These are phyloP conservation scores for Phyllachora maydis DNA, from an alignment of 2,329 filamentous ascomycete genomes.

Conservation along the genomic window DNA sequence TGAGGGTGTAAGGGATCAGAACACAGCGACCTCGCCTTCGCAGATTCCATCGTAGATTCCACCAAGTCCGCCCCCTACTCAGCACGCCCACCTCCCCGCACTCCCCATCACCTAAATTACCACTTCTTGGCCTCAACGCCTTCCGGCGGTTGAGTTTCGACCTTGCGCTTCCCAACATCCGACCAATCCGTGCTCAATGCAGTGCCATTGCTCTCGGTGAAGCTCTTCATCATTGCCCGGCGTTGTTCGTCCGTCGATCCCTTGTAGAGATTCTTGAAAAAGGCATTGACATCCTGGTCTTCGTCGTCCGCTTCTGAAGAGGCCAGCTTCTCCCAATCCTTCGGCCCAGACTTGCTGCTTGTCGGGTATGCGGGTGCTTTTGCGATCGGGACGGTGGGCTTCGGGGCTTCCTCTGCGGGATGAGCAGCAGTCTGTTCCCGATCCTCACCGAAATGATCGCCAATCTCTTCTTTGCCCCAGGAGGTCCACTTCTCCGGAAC, in stretches of 20 bases:
- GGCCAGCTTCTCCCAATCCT: constrained; percentile 76
- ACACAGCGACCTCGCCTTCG: too few relatives aligned
- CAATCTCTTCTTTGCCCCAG: constrained; percentile 10
- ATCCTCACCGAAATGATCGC: constrained; percentile 1
- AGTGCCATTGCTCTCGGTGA: constrained; percentile 82
- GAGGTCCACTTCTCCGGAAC: constrained; percentile 10
- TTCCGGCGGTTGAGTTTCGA: constrained; percentile 55
- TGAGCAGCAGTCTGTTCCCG: too few relatives aligned
- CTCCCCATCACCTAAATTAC: too few relatives aligned
- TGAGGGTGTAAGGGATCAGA: too few relatives aligned
- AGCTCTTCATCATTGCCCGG: constrained; percentile 96
- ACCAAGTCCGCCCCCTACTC: too few relatives aligned
- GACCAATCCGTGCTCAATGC: constrained; percentile 81
- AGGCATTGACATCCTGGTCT: constrained; percentile 47
- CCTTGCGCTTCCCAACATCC: constrained; percentile 52
- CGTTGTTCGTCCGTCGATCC: constrained; percentile 57
- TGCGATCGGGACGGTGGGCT: constrained; percentile 1
- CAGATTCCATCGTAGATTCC: too few relatives aligned
- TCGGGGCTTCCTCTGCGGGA: constrained; percentile 2
- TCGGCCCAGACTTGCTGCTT: constrained; percentile 63
- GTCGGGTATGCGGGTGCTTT: constrained; percentile 53
- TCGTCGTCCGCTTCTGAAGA: constrained; percentile 32
- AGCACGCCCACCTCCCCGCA: too few relatives aligned
- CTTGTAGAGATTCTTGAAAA: constrained; percentile 83
- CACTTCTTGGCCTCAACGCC: constrained; percentile 63